These are phyloP conservation scores for Thelonectria rubi DNA, from an alignment of 2,329 filamentous ascomycete genomes.

Conservation along the genomic window DNA sequence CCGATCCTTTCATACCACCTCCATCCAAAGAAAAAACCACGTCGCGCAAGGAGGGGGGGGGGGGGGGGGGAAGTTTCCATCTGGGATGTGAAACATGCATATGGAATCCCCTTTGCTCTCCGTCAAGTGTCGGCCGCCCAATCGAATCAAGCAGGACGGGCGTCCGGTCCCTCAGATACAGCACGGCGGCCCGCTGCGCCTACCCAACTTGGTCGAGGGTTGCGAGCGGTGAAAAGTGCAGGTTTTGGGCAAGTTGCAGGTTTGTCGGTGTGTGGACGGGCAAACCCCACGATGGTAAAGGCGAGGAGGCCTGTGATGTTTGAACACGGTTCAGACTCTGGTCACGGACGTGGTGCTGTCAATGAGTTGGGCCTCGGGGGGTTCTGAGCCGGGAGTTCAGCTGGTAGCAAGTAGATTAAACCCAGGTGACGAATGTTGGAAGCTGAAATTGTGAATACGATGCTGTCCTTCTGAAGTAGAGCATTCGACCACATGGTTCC, in stretches of 20 bases:
- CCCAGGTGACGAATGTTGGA: neutral
- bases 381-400: neutral
- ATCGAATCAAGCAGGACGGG: neutral
- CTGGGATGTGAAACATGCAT: constrained; percentile 22
- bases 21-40: neutral
- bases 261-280: neutral
- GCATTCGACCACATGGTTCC: neutral
- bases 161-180: neutral
- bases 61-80: neutral
- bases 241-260: neutral
- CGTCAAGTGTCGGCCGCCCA: neutral
- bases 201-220: neutral
- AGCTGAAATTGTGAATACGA: constrained; percentile 1
- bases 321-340: neutral
- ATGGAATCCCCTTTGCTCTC: neutral
- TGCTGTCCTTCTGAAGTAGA: constrained; percentile 13
- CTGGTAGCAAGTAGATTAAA: constrained; percentile 11
- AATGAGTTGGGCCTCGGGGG: neutral
- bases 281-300: neutral
- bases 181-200: neutral
- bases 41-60: neutral
- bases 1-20: constrained; percentile 5
- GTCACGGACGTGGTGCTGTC: neutral
- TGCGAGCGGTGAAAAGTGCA: neutral
- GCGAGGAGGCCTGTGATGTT: neutral